Conservation (phyloP, 2,329 filamentous ascomycete species). For the Phyllosticta citribraziliensis region DNA sequence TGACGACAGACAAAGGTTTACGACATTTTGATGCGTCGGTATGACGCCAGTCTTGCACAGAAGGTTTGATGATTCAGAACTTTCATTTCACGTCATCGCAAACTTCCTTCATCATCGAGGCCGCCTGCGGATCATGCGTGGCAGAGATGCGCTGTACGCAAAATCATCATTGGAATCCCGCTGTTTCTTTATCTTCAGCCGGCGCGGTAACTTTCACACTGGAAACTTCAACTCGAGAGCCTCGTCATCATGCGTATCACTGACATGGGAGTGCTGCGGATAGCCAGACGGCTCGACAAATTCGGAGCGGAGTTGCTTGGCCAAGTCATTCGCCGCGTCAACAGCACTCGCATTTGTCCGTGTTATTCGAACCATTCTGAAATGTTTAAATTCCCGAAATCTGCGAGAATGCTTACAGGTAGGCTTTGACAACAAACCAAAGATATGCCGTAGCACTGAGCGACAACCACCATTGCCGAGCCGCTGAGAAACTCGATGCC, state of each 20-base stretch:
- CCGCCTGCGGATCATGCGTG: not conserved
- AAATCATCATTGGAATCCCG: slow-evolving; percentile 27
- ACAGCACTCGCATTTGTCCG: not conserved
- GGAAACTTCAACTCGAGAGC: slow-evolving; percentile 22
- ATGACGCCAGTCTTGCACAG: too few relatives aligned
- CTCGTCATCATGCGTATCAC: slow-evolving; percentile 23
- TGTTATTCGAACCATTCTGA: not conserved
- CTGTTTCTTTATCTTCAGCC: slow-evolving; percentile 23
- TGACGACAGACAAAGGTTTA: too few relatives aligned
- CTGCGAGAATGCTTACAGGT: not conserved
- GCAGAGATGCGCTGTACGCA: not conserved
- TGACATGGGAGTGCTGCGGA: slow-evolving; percentile 16
- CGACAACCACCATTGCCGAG: not conserved
- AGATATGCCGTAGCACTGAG: not conserved
- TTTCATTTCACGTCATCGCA: too few relatives aligned
- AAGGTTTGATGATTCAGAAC: too few relatives aligned
- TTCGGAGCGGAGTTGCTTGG: not conserved
- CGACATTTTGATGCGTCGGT: too few relatives aligned
- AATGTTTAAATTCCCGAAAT: not conserved
- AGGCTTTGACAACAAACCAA: not conserved
- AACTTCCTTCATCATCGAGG: too few relatives aligned
- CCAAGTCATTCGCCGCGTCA: not conserved
- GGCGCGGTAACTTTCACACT: slow-evolving; percentile 19
- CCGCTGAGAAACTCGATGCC: not conserved
- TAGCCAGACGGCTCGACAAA: slow-evolving; percentile 1